phyloP scores from a whole-genome alignment of 768 basidiomycete species.

The Albatrellus ellisii region DNA sequence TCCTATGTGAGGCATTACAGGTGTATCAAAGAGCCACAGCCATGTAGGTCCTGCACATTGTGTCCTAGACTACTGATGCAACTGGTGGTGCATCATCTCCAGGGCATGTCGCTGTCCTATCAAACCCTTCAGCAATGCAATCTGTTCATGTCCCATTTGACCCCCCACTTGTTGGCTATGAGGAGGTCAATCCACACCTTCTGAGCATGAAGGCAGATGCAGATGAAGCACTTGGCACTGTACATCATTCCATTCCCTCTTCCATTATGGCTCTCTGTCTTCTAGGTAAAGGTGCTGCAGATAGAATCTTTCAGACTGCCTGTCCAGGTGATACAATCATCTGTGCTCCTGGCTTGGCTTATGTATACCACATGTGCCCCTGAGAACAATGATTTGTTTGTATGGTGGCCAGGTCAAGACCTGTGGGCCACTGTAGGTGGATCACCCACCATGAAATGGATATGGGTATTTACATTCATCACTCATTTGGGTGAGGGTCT shows the following conservation, averaged over 20 bases:
- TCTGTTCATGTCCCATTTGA: slow-evolving; percentile 46
- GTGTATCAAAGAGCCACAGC: slow-evolving; percentile 39
- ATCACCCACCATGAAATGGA: slow-evolving; percentile 15
- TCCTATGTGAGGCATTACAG: slow-evolving; percentile 74
- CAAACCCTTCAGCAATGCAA: slow-evolving; percentile 32
- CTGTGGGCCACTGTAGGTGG: slow-evolving; percentile 21
- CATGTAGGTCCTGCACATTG: slow-evolving; percentile 47
- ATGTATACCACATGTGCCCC: slow-evolving; percentile 22
- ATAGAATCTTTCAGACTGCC: slow-evolving; percentile 45
- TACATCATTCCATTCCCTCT: slow-evolving; percentile 20
- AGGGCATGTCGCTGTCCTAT: slow-evolving; percentile 67
- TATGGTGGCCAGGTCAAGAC: slow-evolving; percentile 20
- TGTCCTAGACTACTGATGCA: slow-evolving; percentile 56
- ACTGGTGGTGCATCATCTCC: slow-evolving; percentile 36
- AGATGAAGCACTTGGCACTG: slow-evolving; percentile 73
- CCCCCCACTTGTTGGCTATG: slow-evolving; percentile 61
- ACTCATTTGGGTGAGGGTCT: slow-evolving; percentile 34
- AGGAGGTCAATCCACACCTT: slow-evolving; percentile 72
- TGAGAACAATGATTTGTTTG: slow-evolving; percentile 10
- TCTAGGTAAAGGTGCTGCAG: slow-evolving; percentile 30
- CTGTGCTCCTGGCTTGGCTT: slow-evolving; percentile 20
- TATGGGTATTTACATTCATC: slow-evolving; percentile 22
- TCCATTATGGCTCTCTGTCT: background rate
- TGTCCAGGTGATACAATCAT: slow-evolving; percentile 15
- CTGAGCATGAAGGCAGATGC: slow-evolving; percentile 72